Evolutionary conservation across 1,284 basidiomycete genomes (phyloP), one percentile per base, ranked within the genome.

Genomic region (Sanghuangporus sanghuang): DNA sequence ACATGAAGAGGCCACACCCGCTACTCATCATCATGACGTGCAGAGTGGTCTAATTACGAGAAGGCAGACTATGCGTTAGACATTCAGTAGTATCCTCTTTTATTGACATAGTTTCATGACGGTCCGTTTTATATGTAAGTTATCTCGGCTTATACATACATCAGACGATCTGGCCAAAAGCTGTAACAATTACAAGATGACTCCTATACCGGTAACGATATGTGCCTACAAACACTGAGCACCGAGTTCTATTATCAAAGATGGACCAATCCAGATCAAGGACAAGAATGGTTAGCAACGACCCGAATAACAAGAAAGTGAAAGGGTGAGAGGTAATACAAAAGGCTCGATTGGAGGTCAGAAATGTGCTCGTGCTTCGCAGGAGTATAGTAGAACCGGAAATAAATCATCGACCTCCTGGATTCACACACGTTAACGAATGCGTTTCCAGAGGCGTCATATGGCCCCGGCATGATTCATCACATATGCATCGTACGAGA

Each of bases 391-490:
- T 57, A 23, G 70, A 82, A n/a, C 82, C 81, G 81, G 82, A 80
- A 78, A 72, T 79, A 78, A 75, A 77, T 84, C 82, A 79, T 73
- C 61, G 80, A 69, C 70, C 81, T 83, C 76, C 77, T 80, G 78
- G 69, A 78, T 71, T 62, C 54, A 62, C 61, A 16, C 57, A 64
- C 59, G 18, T 16, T 52, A n/a, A 60, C 8, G 61, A 52, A 54
- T 36, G 60, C 62, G 64, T 61, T 70, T 75, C 77, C 74, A 77
- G 76, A 83, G 87, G 84, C 68, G 84, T 88, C 87, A 83, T 87
- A 85, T 89, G 87, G 87, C 87, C 87, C 87, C 87, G 87, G 87
- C 86, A 79, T 69, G 71, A 79, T 68, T 87, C 87, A 87, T 89
- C 86, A 67, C 62, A 32, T 75, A 65, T 38, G 54, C 23, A 38